Base-by-base conservation (phyloP, 176 grass and related monocot species). In the Juncus effusus region DNA sequence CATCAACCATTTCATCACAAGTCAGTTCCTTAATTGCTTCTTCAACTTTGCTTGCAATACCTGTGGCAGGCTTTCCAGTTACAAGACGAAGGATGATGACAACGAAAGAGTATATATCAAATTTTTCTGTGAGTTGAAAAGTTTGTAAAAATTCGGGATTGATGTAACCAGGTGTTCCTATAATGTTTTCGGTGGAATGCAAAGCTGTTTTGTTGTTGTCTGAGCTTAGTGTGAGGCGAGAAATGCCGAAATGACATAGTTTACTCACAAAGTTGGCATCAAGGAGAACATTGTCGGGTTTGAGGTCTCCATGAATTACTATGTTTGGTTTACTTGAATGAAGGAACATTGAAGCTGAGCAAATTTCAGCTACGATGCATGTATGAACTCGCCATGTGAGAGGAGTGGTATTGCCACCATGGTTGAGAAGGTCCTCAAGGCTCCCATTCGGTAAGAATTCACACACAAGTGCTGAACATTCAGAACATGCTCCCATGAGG, bases 71-170 rank as follows among this genome's bases (percentile, higher is more conserved):
- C 7, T 80, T 87, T 41, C 91, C 87, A 13, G 91, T 90, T 38
- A 90, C 64, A n/a, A 96, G 76, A 14, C 56, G 76, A 7, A 90
- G 72, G 62, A 96, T 73, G 35, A 90, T 59, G 45, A 96, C 73
- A 13, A 83, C 91, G 1, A 96, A 78, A n/a, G 87, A 87, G 76
- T 96, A 96, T 9, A 96, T 61, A 73, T 96, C 91, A 19, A 86
- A 96, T 53, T 53, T 61, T 54, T 72, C 38, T 38, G 84, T 87
- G 51, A 87, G 40, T 62, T 80, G 64, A 15, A 83, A 83, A 0
- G 81, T 80, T 7, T 60, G 69, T 54, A 90, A 76, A 74, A 85
- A 85, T 73, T 96, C 83, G 38, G 91, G 91, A 59, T 96, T 86
- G 52, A 84, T 78, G 67, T 90, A 96, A 2, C 61, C 52, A 59